These are phyloP conservation scores for Solanum chiquidenum DNA, from an alignment of 257 asterid species.

Conservation along the genomic window DNA sequence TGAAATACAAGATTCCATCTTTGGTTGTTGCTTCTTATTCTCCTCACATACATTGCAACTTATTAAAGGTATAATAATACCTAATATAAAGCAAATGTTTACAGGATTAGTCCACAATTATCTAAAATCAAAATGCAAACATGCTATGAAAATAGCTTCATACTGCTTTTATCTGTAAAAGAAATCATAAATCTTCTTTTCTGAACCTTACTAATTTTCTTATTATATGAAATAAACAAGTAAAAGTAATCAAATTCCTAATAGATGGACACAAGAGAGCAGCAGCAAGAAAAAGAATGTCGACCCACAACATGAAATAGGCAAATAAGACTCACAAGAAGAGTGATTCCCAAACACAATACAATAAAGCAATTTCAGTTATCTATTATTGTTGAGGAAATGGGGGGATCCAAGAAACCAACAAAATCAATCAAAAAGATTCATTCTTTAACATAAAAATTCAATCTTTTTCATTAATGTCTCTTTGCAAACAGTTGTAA, in stretches of 20 bases:
- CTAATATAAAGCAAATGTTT: constrained; percentile 19
- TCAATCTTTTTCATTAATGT: neutral
- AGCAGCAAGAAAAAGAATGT: neutral
- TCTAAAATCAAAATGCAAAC: neutral
- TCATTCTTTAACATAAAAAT: neutral
- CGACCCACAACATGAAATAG: neutral
- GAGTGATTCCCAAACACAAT: neutral
- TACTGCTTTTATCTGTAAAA: neutral
- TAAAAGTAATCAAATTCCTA: neutral
- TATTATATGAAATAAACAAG: neutral
- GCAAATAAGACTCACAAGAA: neutral
- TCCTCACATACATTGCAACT: constrained; percentile 67
- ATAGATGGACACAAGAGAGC: neutral
- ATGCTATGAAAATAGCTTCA: neutral
- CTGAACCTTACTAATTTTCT: neutral
- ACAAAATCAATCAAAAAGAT: neutral
- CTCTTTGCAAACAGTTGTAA: neutral
- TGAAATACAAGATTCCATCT: constrained; percentile 44
- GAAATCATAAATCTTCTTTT: neutral
- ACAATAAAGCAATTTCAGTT: neutral
- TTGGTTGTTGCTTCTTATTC: constrained; percentile 32
- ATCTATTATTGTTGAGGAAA: neutral
- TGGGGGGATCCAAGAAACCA: neutral
- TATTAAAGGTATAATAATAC: constrained; percentile 18
- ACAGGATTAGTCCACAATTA: neutral